Evolutionary conservation across 208 protist genomes (phyloP).

Genomic region (Wallacemonas sp.): DNA sequence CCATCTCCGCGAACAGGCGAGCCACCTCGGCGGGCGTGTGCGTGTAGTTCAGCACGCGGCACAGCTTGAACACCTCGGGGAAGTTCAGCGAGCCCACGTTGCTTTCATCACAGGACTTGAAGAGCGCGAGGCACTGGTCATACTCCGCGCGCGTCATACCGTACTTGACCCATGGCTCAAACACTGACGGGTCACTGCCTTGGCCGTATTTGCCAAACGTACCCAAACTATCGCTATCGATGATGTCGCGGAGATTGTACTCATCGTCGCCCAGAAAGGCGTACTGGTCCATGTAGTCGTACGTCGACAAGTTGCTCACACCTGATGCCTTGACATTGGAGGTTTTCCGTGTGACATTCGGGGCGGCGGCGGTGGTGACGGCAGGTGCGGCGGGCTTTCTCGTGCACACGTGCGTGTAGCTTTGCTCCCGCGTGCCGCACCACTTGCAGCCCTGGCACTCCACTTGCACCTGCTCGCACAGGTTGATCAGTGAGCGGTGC

Average conservation of each 20-base stretch:
- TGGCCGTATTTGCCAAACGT: neutral
- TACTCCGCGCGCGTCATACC: conserved; percentile 41
- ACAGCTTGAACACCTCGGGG: conserved; percentile 26
- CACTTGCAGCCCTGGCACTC: conserved; percentile 64
- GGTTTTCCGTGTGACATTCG: neutral
- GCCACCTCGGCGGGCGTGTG: conserved; percentile 31
- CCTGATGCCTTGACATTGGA: neutral
- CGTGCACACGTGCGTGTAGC: conserved; percentile 34
- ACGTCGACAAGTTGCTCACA: neutral
- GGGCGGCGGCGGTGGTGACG: no score
- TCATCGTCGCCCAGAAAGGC: neutral
- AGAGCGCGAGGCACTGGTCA: conserved; percentile 35
- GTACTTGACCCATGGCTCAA: conserved; percentile 30
- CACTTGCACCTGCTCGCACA: conserved; percentile 57
- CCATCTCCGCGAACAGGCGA: conserved; percentile 46
- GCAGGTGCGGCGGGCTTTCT: no score
- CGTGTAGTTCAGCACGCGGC: conserved; percentile 50
- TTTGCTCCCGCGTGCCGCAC: conserved; percentile 56
- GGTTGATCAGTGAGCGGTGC: conserved; percentile 73
- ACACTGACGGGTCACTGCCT: neutral
- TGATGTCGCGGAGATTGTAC: neutral
- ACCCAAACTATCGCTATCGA: neutral
- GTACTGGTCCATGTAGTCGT: conserved; percentile 5
- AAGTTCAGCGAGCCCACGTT: conserved; percentile 32
- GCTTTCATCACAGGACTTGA: conserved; percentile 39